Evolutionary conservation across 2,329 filamentous ascomycete species (phyloP), one percentile per base, ranked within the genome.

Genomic region (Malbranchea cinnamomea): DNA sequence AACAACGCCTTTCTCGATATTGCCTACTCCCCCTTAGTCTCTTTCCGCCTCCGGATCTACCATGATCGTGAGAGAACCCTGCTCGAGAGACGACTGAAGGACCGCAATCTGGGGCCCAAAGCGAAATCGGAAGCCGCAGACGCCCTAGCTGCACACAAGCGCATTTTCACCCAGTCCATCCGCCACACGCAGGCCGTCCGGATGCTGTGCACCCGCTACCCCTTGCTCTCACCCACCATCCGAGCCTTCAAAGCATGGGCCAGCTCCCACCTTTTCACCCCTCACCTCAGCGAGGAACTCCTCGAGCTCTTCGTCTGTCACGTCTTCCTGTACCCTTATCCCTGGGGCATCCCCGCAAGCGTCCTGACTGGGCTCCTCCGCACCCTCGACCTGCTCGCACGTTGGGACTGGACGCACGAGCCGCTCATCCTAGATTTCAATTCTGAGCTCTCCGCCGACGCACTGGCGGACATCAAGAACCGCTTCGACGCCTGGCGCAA

Each of bases 161-260:
- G 78, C 38, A 62, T 68, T 10, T 92, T 80, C 48, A 58, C 75
- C 17, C 74, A 78, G 28, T 59, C 76, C 1, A 80, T 85, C 3
- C 67, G 82, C 7, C 80, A 93, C 45, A 84, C 75, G 3, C 84
- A 92, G 52, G 78, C 77, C 4, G 66, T 95, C 22, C 67, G 78
- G 31, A 83, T 77, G 1, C 72, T 84, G 31, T 83, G 77, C 54
- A 92, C 81, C 1, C 72, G 83, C 3, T 77, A 83, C 41, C 77
- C 78, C 1, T 67, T 82, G 1, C 62, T 98, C 5, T 91, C 84
- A 1, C 71, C 77, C 2, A 78, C 84, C 0, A 81, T 94, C 37
- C 74, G 87, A 11, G 63, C 95, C 2, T 66, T 80, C 25, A 95
- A 95, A 59, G 71, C 74, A 46, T 98, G 89, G 89, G 89, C 93